phyloP scores from a whole-genome alignment of 306 rosid species.

The Cicer arietinum region DNA sequence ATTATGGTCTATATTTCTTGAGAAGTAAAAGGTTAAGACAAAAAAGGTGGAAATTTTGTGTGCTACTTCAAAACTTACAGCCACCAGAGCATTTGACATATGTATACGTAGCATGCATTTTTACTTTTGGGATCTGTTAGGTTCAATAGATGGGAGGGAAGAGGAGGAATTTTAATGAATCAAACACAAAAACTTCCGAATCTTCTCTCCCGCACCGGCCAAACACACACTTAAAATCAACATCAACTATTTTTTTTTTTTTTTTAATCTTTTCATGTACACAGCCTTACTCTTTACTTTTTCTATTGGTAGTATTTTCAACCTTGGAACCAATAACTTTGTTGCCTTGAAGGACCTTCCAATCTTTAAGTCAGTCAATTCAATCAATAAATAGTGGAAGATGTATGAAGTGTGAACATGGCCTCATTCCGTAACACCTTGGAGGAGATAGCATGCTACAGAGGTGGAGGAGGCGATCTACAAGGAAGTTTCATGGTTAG shows the following conservation, averaged over 20 bases:
- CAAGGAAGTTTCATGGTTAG: background rate
- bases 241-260: background rate
- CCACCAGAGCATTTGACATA: too few relatives aligned
- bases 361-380: constrained; percentile 13
- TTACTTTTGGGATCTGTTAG: too few relatives aligned
- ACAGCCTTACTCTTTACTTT: background rate
- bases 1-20: too few relatives aligned
- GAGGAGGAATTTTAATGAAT: too few relatives aligned
- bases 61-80: too few relatives aligned
- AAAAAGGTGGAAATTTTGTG: too few relatives aligned
- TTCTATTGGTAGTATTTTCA: background rate
- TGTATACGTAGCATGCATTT: too few relatives aligned
- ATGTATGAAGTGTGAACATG: background rate
- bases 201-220: too few relatives aligned
- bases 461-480: background rate
- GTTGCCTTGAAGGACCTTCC: constrained; percentile 10
- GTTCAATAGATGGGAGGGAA: too few relatives aligned
- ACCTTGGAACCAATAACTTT: background rate
- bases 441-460: background rate
- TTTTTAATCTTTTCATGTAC: background rate
- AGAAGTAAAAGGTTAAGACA: too few relatives aligned
- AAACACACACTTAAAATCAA: too few relatives aligned
- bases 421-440: background rate
- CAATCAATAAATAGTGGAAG: background rate
- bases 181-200: too few relatives aligned